These are phyloP conservation scores for Allantophomopsis cytisporea DNA, from an alignment of 2,329 filamentous ascomycete genomes.

Conservation along the genomic window DNA sequence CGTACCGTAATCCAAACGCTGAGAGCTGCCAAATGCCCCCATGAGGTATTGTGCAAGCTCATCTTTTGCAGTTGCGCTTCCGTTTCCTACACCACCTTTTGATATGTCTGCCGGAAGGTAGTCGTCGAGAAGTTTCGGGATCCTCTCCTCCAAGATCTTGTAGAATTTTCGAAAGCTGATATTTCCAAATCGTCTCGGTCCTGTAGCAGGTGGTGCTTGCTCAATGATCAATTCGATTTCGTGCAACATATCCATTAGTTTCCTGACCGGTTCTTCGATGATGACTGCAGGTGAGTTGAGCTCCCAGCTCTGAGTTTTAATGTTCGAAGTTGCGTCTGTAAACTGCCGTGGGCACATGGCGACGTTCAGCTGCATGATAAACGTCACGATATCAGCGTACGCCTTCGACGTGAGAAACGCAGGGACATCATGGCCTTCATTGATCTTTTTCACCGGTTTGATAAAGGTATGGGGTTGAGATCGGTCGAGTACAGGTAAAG, in stretches of 20 bases:
- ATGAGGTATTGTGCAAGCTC: constrained; percentile 73
- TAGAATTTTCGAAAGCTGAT: constrained; percentile 81
- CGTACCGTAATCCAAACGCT: constrained; percentile 88
- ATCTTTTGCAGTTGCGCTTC: constrained; percentile 33
- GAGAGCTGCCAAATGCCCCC: constrained; percentile 75
- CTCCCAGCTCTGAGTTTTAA: constrained; percentile 33
- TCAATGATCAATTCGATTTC: constrained; percentile 55
- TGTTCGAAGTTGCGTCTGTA: constrained; percentile 21
- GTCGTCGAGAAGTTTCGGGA: constrained; percentile 39
- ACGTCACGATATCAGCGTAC: constrained; percentile 77
- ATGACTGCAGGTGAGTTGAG: constrained; percentile 25
- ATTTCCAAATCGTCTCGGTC: constrained; percentile 85
- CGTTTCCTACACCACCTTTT: constrained; percentile 10
- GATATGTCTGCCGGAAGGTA: constrained; percentile 35
- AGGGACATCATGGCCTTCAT: constrained; percentile 70
- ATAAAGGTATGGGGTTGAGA: constrained; percentile 41
- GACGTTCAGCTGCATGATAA: constrained; percentile 81
- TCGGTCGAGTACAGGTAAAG: constrained; percentile 25
- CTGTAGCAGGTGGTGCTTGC: constrained; percentile 70
- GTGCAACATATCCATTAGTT: constrained; percentile 52
- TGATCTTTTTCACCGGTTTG: constrained; percentile 65
- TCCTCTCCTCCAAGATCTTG: constrained; percentile 47
- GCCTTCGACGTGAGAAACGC: constrained; percentile 70
- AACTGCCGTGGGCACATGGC: constrained; percentile 62
- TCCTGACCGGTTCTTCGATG: constrained; percentile 34